Evolutionary conservation across 495 filamentous ascomycete genomes (phyloP).

Genomic region (Bombardia bombarda): DNA sequence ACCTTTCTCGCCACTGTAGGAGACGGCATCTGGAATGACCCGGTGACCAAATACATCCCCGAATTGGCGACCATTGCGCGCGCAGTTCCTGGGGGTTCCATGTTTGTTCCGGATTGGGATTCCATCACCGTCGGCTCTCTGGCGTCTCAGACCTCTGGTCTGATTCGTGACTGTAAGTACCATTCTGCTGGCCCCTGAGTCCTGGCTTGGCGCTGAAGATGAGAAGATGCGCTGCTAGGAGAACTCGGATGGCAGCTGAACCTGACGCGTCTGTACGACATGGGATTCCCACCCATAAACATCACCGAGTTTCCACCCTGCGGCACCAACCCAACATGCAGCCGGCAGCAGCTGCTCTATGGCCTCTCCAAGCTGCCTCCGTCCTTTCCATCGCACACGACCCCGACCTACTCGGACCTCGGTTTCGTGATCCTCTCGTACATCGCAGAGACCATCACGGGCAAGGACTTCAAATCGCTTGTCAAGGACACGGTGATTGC

Average conservation of each 20-base stretch:
- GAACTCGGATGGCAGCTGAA: slow-evolving; percentile 32
- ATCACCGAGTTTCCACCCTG: slow-evolving; percentile 38
- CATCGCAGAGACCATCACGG: slow-evolving; percentile 30
- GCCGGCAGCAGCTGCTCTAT: slow-evolving; percentile 31
- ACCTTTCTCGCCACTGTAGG: slow-evolving; percentile 31
- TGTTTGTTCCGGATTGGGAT: slow-evolving; percentile 41
- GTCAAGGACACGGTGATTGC: slow-evolving; percentile 31
- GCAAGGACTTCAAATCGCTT: slow-evolving; percentile 25
- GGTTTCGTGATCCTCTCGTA: slow-evolving; percentile 31
- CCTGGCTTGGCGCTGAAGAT: background rate
- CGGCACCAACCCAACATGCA: slow-evolving; percentile 28
- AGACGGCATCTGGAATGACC: slow-evolving; percentile 28
- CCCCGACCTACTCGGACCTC: slow-evolving; percentile 33
- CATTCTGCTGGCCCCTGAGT: background rate
- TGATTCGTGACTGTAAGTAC: slow-evolving; percentile 35
- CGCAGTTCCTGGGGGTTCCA: slow-evolving; percentile 24
- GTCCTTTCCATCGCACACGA: slow-evolving; percentile 25
- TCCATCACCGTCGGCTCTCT: slow-evolving; percentile 48
- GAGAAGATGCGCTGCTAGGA: slow-evolving; percentile 31
- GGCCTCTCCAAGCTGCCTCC: slow-evolving; percentile 27
- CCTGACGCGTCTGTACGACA: slow-evolving; percentile 8
- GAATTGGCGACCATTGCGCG: slow-evolving; percentile 36
- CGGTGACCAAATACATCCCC: slow-evolving; percentile 44
- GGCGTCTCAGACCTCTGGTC: slow-evolving; percentile 44
- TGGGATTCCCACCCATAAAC: slow-evolving; percentile 31